Percentiles rank a stretch among this genome's conserved stretches.
phyloP scores from a whole-genome alignment of 2,329 filamentous ascomycete genomes.

The Botrytis hyacinthi region DNA sequence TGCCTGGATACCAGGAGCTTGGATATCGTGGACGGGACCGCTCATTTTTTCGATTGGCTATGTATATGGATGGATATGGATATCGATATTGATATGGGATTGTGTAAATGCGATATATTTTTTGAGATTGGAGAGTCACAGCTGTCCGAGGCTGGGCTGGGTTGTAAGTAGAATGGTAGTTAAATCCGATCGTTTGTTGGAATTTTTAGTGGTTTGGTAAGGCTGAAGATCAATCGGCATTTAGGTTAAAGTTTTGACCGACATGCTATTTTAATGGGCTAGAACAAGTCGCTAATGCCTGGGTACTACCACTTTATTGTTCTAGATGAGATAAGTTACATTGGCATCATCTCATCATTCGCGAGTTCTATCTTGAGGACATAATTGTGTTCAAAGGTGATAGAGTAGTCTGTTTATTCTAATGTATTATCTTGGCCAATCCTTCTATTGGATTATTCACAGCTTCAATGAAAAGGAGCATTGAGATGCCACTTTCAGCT shows the following conservation, averaged over 20 bases:
- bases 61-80: not conserved
- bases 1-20: constrained; percentile 64
- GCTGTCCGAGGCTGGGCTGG: not conserved
- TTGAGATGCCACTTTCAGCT: not conserved
- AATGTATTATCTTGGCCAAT: not conserved
- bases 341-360: not conserved
- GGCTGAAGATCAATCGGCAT: constrained; percentile 21
- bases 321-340: not conserved
- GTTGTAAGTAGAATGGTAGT: not conserved
- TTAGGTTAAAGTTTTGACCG: constrained; percentile 1
- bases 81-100: not conserved
- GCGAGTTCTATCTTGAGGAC: not conserved
- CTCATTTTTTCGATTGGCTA: constrained; percentile 22
- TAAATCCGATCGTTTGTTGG: not conserved
- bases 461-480: not conserved
- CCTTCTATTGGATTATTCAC: not conserved
- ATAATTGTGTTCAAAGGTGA: not conserved
- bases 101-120: not conserved
- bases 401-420: not conserved
- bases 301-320: not conserved
- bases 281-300: not conserved
- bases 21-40: constrained; percentile 42
- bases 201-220: constrained; percentile 15
- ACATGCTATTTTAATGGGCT: not conserved
- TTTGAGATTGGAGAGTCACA: not conserved